Conservation (phyloP, 805 yeast species). For the Ogataea pilisensis region DNA sequence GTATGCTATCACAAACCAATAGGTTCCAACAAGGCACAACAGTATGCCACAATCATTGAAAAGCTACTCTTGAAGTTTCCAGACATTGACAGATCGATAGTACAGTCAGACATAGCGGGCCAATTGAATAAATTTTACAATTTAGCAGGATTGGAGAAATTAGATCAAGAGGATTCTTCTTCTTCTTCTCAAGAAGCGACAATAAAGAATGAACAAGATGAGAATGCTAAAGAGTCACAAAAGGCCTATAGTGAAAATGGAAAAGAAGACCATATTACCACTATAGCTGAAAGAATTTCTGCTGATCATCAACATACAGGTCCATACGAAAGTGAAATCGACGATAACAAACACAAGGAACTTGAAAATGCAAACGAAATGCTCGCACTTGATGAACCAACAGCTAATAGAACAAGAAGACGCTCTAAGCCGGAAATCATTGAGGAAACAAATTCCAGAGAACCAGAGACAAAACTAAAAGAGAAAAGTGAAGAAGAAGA, state of each 20-base stretch:
- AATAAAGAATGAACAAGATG: slow-evolving; percentile 3
- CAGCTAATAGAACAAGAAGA: slow-evolving; percentile 2
- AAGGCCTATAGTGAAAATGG: background rate
- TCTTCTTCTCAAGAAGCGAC: slow-evolving; percentile 8
- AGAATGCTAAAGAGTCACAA: slow-evolving; percentile 1
- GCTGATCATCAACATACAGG: background rate
- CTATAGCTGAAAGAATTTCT: background rate
- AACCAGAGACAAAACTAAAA: background rate
- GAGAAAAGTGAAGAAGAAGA: background rate
- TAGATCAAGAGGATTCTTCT: slow-evolving; percentile 18
- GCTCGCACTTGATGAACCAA: background rate
- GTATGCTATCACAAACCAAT: slow-evolving; percentile 29
- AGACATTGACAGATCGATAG: slow-evolving; percentile 7
- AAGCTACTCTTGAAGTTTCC: slow-evolving; percentile 20
- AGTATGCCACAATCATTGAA: slow-evolving; percentile 13
- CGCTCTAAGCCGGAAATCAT: background rate
- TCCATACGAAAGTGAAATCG: background rate
- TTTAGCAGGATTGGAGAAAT: slow-evolving; percentile 21
- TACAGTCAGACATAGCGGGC: slow-evolving; percentile 12
- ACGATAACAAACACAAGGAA: background rate
- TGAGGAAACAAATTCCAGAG: slow-evolving; percentile 1
- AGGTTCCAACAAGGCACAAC: slow-evolving; percentile 17
- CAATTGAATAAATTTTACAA: slow-evolving; percentile 26
- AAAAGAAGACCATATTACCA: background rate
- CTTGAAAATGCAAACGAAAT: background rate